Base-by-base conservation (phyloP, 257 asterid species). In the Gardenia jasminoides region DNA sequence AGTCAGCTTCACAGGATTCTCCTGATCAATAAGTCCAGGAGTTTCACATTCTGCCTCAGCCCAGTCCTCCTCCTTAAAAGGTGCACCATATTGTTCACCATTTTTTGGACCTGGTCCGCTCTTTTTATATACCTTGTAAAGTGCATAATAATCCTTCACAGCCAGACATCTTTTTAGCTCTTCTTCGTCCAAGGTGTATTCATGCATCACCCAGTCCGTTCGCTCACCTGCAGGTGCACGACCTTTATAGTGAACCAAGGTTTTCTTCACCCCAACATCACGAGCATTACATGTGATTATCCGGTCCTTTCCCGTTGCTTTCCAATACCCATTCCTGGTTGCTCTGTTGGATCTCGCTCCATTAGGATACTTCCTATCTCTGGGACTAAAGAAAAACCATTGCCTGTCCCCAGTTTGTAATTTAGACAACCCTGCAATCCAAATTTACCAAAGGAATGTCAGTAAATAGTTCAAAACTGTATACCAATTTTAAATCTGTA, bases 41-140 rank as follows among this genome's bases (percentile, higher is more conserved):
- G 78, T 81, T 46, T 84, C 85, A 36, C 33, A 28, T 41, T 81
- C 93, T 76, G 87, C 97, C 62, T 87, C 90, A 68, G 54, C 87
- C 99, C 99, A 96, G 24, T 96, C 97, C 84, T 96, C 99, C 81
- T 96, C 99, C 82, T 84, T 88, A 77, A 96, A 96, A 1, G 87
- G 89, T 19, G 99, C 99, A 48, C 99, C 99, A 82, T 96, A 96
- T 78, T 96, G 94, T 91, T 92, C 99, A 1, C 99, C 97, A 75
- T 93, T 93, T 84, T 93, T 96, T n/a, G 99, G 99, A 64, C 99
- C 99, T 36, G 97, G 88, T 19, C 99, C 99, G 79, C 99, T 96
- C 85, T 96, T 96, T 87, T 93, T 96, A 86, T 28, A 96, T 11
- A 90, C 91, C 88, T 96, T 96, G 92, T 90, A 96, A 19, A 96